Evolutionary conservation across 2,329 filamentous ascomycete genomes (phyloP).

Genomic region (Fusarium torulosum): DNA sequence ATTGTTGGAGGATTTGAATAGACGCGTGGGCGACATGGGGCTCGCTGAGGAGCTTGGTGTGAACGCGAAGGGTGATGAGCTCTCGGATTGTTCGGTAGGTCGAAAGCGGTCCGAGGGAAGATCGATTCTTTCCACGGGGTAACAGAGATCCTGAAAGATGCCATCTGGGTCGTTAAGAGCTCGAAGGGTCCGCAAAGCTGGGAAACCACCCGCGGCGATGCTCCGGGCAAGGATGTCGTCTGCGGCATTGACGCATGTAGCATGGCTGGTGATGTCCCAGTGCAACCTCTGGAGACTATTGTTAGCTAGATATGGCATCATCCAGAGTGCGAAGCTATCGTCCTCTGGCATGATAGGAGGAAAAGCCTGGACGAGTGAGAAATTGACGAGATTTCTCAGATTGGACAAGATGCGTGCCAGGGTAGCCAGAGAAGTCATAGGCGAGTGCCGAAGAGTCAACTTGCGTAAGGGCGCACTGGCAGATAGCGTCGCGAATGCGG

Average conservation of each 20-base stretch:
- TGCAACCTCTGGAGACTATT: slow-evolving; percentile 66
- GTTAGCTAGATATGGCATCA: slow-evolving; percentile 74
- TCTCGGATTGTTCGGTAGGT: slow-evolving; percentile 23
- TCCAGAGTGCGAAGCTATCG: slow-evolving; percentile 67
- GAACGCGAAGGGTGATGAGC: slow-evolving; percentile 39
- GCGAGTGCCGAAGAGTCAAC: slow-evolving; percentile 68
- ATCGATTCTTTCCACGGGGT: slow-evolving; percentile 68
- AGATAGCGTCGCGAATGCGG: slow-evolving; percentile 65
- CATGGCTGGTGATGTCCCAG: slow-evolving; percentile 72
- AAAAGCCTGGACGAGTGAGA: slow-evolving; percentile 67
- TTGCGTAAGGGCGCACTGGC: slow-evolving; percentile 60
- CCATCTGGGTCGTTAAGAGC: slow-evolving; percentile 78
- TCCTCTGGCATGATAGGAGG: slow-evolving; percentile 68
- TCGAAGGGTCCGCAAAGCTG: slow-evolving; percentile 69
- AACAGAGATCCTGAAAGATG: slow-evolving; percentile 76
- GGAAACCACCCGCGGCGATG: slow-evolving; percentile 73
- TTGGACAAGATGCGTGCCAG: slow-evolving; percentile 71
- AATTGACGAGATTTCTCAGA: slow-evolving; percentile 61
- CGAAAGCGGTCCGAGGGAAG: slow-evolving; percentile 64
- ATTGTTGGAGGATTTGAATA: slow-evolving; percentile 55
- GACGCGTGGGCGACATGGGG: slow-evolving; percentile 44
- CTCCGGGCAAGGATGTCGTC: slow-evolving; percentile 74
- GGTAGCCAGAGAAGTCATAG: slow-evolving; percentile 67
- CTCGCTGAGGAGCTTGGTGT: slow-evolving; percentile 40
- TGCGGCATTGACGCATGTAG: slow-evolving; percentile 60